Evolutionary conservation across 208 protist genomes (phyloP), one percentile per base, ranked within the genome.

Genomic region (Crithidia fasciculata): DNA sequence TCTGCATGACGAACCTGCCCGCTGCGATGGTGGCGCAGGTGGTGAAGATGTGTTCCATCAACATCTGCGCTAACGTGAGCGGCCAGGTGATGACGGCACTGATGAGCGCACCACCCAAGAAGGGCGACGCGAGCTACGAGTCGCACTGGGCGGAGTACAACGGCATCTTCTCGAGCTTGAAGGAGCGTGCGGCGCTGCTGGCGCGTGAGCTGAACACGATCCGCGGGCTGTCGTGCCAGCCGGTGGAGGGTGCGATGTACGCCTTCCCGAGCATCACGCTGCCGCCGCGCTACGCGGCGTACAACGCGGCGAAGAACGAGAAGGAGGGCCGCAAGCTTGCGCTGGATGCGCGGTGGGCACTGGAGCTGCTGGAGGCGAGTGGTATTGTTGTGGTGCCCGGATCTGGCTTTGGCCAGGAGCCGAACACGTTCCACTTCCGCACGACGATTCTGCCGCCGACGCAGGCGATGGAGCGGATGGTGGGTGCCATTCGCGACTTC

Each of bases 361-460:
- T 99, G 69, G 60, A 94, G 76, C 82, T 99, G 65, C 85, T 99
- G 36, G 96, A 99, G 73, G 57, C 36, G 2, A 98, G 93, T 19
- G 99, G 99, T 58, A 81, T 99, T 64, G 92, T 97, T 45, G 93
- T 98, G 58, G 97, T 99, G 68, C 97, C 98, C 36, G 98, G 98
- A 56, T 96, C 87, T 57, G 98, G 98, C 13, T 99, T 99, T 75
- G 93, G 95, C 6, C 98, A 99, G 92, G 77, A 81, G 47, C 70
- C 89, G 15, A 97, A 96, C 53, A 99, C 99, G 19, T 97, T 93
- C 69, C 99, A 99, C 90, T 99, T 99, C 82, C 93, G 99, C 74
- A 99, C 93, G 16, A 99, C 99, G 40, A 99, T 99, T 80, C 90
- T 99, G 28, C 99, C 99, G 19, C 89, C 91, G 16, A 98, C 98